phyloP scores from a whole-genome alignment of 2,329 filamentous ascomycete species.

The Penicillium sp. region DNA sequence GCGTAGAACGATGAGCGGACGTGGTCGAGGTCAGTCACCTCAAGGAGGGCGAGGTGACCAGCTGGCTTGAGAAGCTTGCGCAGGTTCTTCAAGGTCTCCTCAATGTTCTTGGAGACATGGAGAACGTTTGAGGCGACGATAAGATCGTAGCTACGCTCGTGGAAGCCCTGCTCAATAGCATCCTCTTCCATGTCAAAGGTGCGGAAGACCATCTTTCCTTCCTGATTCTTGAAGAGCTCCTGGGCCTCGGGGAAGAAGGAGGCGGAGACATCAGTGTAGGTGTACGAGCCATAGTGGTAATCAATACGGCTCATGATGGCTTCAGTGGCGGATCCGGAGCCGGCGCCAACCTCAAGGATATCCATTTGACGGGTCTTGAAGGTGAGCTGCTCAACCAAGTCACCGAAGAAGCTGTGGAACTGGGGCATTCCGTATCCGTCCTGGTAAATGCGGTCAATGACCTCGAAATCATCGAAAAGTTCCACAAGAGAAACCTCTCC shows the following conservation, averaged over 20 bases:
- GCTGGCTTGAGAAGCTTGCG: slow-evolving; percentile 19
- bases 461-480: not conserved
- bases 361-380: not conserved
- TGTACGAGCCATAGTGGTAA: slow-evolving; percentile 36
- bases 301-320: slow-evolving; percentile 32
- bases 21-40: not conserved
- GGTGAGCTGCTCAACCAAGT: not conserved
- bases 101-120: slow-evolving; percentile 33
- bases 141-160: slow-evolving; percentile 32
- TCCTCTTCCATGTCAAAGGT: slow-evolving; percentile 32
- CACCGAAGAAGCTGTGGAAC: not conserved
- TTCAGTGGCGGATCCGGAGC: not conserved
- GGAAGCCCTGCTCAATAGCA: slow-evolving; percentile 34
- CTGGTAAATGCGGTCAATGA: not conserved
- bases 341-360: not conserved
- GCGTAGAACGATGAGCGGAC: not conserved
- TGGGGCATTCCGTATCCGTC: not conserved
- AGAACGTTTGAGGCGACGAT: slow-evolving; percentile 40
- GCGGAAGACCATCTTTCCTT: slow-evolving; percentile 20
- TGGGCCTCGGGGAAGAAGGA: slow-evolving; percentile 42
- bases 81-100: slow-evolving; percentile 30
- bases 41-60: slow-evolving; percentile 3
- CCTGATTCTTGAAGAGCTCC: slow-evolving; percentile 20
- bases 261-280: slow-evolving; percentile 47
- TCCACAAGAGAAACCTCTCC: not conserved